A percentile compares a stretch with the other conserved stretches of the same genome.
These are phyloP conservation scores for Wickerhamomyces chambardii DNA, from an alignment of 805 yeast species.

Conservation along the genomic window DNA sequence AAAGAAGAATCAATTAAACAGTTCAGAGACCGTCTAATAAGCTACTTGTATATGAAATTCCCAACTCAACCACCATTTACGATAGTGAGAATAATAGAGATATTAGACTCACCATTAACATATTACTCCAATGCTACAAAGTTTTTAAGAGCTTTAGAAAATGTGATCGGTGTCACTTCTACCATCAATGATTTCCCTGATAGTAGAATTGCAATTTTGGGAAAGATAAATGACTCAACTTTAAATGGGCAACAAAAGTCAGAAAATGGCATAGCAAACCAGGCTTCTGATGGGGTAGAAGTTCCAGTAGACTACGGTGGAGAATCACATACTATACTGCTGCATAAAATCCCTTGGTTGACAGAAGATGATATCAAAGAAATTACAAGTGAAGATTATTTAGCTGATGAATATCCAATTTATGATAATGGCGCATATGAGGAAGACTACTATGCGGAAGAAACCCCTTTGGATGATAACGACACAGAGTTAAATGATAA, in stretches of 20 bases:
- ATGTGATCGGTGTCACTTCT: slow-evolving; percentile 11
- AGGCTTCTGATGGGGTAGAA: not conserved
- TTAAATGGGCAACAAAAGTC: no score
- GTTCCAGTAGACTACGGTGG: not conserved
- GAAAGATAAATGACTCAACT: no score
- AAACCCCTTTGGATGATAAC: slow-evolving; percentile 1
- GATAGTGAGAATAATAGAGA: slow-evolving; percentile 35
- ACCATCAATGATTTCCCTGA: slow-evolving; percentile 5
- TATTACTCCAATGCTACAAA: slow-evolving; percentile 29
- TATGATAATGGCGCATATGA: not conserved
- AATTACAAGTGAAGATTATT: slow-evolving; percentile 11
- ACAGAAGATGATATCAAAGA: slow-evolving; percentile 12
- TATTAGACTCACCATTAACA: slow-evolving; percentile 33
- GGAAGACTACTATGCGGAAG: slow-evolving; percentile 3
- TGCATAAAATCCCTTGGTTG: slow-evolving; percentile 17
- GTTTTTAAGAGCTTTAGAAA: slow-evolving; percentile 32
- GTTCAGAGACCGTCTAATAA: slow-evolving; percentile 3
- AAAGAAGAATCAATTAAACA: slow-evolving; percentile 2
- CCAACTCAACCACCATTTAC: slow-evolving; percentile 35
- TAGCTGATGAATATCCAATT: slow-evolving; percentile 5
- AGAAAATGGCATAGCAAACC: not conserved
- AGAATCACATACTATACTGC: slow-evolving; percentile 12
- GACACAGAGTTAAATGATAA: not conserved
- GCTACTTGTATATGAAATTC: slow-evolving; percentile 6
- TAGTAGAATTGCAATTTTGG: not conserved